A percentile compares a stretch with the other conserved stretches of the same genome.
Evolutionary conservation across 495 filamentous ascomycete species (phyloP).

Genomic region (Neurospora sp.): DNA sequence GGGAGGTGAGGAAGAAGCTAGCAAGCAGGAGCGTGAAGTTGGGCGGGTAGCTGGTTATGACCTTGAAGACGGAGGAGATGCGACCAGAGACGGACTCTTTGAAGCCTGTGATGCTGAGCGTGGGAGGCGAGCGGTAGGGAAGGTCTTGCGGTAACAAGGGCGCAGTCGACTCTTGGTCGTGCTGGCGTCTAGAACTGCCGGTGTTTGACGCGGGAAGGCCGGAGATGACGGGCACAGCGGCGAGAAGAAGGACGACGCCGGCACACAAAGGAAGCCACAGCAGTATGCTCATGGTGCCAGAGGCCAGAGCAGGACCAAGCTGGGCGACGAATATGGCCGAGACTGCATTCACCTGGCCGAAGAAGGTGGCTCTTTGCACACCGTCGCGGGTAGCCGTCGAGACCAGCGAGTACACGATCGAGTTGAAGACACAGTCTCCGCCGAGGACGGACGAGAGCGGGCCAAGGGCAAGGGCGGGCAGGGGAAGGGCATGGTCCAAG

Average conservation of each 20-base stretch:
- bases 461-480: constrained; percentile 25
- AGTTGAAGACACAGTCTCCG: constrained; percentile 38
- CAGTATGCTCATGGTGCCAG: constrained; percentile 28
- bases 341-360: constrained; percentile 33
- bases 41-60: constrained; percentile 18
- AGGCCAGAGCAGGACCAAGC: constrained; percentile 33
- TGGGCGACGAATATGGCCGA: constrained; percentile 29
- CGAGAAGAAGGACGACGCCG: constrained; percentile 25
- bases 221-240: constrained; percentile 24
- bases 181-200: not conserved
- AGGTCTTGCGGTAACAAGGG: constrained; percentile 2
- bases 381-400: constrained; percentile 29
- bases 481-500: constrained; percentile 27
- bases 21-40: constrained; percentile 28
- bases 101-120: not conserved
- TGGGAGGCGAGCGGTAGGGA: not conserved
- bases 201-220: not conserved
- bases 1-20: constrained; percentile 33
- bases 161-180: constrained; percentile 12
- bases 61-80: constrained; percentile 13
- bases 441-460: constrained; percentile 31
- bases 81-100: constrained; percentile 11
- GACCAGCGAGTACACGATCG: constrained; percentile 33
- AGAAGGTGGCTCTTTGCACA: constrained; percentile 33
- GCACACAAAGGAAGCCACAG: constrained; percentile 32